Percentiles rank a stretch among this genome's conserved stretches.
Conservation (phyloP, 345 rosid genomes). For the Populus euphratica region DNA sequence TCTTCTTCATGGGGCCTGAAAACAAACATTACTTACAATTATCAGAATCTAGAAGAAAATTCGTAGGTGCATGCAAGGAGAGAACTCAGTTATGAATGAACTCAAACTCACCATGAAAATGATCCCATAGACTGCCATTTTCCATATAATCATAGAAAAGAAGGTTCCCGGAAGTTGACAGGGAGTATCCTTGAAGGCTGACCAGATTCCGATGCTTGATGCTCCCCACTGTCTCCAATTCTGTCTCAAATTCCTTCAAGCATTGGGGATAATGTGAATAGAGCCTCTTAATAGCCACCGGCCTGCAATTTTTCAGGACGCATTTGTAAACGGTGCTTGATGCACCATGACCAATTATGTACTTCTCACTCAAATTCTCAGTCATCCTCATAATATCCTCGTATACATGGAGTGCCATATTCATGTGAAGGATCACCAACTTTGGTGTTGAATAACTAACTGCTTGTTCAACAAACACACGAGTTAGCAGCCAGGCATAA, state of each 20-base stretch:
- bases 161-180: conserved; percentile 77
- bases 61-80: neutral
- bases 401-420: conserved; percentile 94
- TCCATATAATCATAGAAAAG: conserved; percentile 98
- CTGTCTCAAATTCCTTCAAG: conserved; percentile 87
- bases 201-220: conserved; percentile 93
- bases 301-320: conserved; percentile 88
- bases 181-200: conserved; percentile 81
- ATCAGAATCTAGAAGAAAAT: neutral
- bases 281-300: conserved; percentile 87
- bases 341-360: conserved; percentile 82
- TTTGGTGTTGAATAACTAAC: conserved; percentile 72
- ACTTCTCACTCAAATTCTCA: conserved; percentile 87
- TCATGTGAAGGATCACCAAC: conserved; percentile 89
- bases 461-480: conserved; percentile 24
- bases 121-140: conserved; percentile 97
- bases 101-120: conserved; percentile 67
- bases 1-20: conserved; percentile 73
- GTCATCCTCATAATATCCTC: conserved; percentile 99
- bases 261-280: conserved; percentile 79
- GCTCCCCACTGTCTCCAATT: conserved; percentile 83
- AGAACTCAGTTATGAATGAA: neutral
- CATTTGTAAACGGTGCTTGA: conserved; percentile 94
- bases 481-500: conserved; percentile 4
- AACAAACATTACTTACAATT: neutral